These are phyloP conservation scores for Elsinoe batatas DNA, from an alignment of 2,329 filamentous ascomycete genomes.

Conservation along the genomic window DNA sequence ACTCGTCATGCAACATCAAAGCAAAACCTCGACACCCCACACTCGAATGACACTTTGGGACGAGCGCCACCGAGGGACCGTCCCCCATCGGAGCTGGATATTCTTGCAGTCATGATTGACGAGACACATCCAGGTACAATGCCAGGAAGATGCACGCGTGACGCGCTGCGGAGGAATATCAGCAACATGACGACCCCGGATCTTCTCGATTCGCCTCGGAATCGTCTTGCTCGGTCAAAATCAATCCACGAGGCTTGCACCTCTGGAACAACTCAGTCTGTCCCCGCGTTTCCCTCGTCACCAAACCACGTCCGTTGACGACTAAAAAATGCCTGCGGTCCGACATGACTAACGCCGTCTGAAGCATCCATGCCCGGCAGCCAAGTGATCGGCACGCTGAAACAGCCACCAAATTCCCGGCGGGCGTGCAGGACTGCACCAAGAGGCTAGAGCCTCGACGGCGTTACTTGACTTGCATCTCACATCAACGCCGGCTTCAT, in stretches of 20 bases:
- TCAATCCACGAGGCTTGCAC: not conserved
- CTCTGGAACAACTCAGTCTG: not conserved
- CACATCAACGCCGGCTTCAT: not conserved
- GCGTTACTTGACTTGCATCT: not conserved
- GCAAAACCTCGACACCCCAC: not conserved
- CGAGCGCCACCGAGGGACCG: not conserved
- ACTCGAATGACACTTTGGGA: not conserved
- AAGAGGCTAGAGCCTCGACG: not conserved
- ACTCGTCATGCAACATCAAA: too few species aligned
- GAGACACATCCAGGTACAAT: not conserved
- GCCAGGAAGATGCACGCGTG: not conserved
- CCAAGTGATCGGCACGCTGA: not conserved
- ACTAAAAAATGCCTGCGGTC: not conserved
- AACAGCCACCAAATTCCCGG: constrained; percentile 3
- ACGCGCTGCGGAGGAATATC: not conserved
- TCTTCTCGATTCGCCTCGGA: not conserved
- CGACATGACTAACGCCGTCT: not conserved
- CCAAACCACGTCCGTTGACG: not conserved
- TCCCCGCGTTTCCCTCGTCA: constrained; percentile 1
- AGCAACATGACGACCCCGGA: not conserved
- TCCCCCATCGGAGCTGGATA: not conserved
- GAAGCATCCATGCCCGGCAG: not conserved
- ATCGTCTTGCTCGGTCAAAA: not conserved
- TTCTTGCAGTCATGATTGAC: not conserved
- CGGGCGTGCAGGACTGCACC: not conserved